phyloP scores from a whole-genome alignment of 2,329 filamentous ascomycete species.

The Alternaria gansuensis region DNA sequence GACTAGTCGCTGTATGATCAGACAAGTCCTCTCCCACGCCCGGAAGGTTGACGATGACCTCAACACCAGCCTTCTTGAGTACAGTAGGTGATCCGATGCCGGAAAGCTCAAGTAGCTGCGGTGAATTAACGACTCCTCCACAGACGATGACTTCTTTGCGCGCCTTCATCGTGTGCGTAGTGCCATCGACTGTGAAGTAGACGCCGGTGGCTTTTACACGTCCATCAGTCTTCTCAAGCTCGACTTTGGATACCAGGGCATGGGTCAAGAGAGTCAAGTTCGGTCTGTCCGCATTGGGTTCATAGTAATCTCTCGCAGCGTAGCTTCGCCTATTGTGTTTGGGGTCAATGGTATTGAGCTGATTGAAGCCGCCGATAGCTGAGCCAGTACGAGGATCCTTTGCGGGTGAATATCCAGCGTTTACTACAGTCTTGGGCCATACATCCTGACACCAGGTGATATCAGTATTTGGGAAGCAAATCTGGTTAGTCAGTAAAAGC shows the following conservation, averaged over 20 bases:
- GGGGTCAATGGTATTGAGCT: conserved; percentile 41
- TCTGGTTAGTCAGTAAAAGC: conserved; percentile 19
- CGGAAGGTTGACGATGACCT: conserved; percentile 41
- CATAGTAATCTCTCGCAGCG: conserved; percentile 50
- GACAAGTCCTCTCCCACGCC: conserved; percentile 51
- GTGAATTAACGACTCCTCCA: conserved; percentile 41
- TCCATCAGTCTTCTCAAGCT: conserved; percentile 54
- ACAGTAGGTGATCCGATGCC: conserved; percentile 41
- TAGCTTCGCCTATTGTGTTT: conserved; percentile 45
- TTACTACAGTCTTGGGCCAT: conserved; percentile 41
- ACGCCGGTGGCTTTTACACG: conserved; percentile 54
- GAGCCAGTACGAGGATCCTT: conserved; percentile 42
- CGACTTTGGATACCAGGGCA: conserved; percentile 58
- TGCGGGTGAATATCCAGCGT: conserved; percentile 34
- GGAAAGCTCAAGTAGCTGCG: conserved; percentile 47
- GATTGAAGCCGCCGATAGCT: conserved; percentile 46
- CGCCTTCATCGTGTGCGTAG: conserved; percentile 38
- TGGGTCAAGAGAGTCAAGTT: conserved; percentile 62
- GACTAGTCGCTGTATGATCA: conserved; percentile 42
- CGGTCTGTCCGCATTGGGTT: conserved; percentile 47
- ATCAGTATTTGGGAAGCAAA: conserved; percentile 37
- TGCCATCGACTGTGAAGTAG: conserved; percentile 52
- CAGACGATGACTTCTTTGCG: conserved; percentile 46
- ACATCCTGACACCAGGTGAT: conserved; percentile 35
- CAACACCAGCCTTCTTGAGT: conserved; percentile 40